These are phyloP conservation scores for Phytophthora pini DNA, from an alignment of 352 stramenopile species.

Conservation along the genomic window DNA sequence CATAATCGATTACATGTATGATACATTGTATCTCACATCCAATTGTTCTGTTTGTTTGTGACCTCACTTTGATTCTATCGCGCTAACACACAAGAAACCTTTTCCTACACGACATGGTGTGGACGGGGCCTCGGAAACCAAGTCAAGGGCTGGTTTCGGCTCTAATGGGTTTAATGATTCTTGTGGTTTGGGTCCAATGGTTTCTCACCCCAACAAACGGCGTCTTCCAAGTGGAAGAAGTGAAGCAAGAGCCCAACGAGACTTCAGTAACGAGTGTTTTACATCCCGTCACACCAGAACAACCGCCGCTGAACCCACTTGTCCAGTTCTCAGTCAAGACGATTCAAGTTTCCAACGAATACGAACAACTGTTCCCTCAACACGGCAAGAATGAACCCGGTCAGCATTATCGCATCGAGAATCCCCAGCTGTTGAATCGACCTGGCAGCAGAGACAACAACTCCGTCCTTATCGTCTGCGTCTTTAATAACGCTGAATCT, in stretches of 20 bases:
- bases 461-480: conserved; percentile 35
- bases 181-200: neutral
- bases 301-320: conserved; percentile 15
- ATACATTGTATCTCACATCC: neutral
- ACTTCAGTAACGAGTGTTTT: conserved; percentile 17
- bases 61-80: neutral
- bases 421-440: conserved; percentile 9
- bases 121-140: neutral
- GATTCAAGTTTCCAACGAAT: conserved; percentile 7
- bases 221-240: conserved; percentile 6
- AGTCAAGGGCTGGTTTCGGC: conserved; percentile 8
- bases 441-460: conserved; percentile 8
- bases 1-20: conserved; percentile 3
- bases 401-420: conserved; percentile 28
- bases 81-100: neutral
- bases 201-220: neutral
- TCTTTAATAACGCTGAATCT: conserved; percentile 40
- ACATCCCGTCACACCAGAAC: conserved; percentile 16
- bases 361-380: conserved; percentile 25
- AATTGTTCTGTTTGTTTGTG: neutral
- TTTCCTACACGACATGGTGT: too few relatives aligned
- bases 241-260: neutral
- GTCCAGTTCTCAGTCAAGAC: conserved; percentile 16
- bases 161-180: neutral
- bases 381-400: conserved; percentile 27